Base-by-base conservation (phyloP, 306 rosid species). In the Trifolium subterraneum region DNA sequence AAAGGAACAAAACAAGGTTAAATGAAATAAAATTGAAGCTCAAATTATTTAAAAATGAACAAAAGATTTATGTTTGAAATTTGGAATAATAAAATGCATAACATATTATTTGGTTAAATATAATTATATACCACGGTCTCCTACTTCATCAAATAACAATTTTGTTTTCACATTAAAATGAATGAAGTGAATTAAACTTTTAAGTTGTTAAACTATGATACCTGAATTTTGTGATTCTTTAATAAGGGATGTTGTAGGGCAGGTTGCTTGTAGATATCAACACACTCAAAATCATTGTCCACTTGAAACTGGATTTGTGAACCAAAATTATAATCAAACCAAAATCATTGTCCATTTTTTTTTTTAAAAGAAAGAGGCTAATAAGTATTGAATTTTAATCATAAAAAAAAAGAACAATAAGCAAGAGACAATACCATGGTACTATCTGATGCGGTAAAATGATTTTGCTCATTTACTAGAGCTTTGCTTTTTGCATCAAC, bases 181-280 rank as follows among this genome's bases (percentile, higher is more conserved):
- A 16, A 18, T n/a, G n/a, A n/a, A 51, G 11, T 5, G 7, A 51
- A 1, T n/a, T 51, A 51, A 5, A 2, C 11, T 51, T 51, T 7
- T 8, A 18, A 52, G 10, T 19, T 52, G 60, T 51, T 16, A 5
- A 19, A 52, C 27, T 18, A 19, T 19, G 19, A 54, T 71, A 71
- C 75, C 66, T 54, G 66, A 38, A 71, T 22, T 14, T 70, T 52
- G 75, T 71, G 75, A 9, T 71, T 71, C 38, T 55, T 55, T 3
- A 71, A 15, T 7, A 19, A 20, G 18, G 64, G 74, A 7, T 70
- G 50, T 18, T 70, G 20, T 11, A 70, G 9, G 31, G 64, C 19
- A 29, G 50, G 66, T 54, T 71, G 75, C 10, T 71, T 55, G 75
- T 55, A 38, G 23, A 55, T 55, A 71, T 71, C 75, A 19, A 55